Conservation (phyloP, 1,284 basidiomycete genomes). For the Cryptococcus deneoformans region DNA sequence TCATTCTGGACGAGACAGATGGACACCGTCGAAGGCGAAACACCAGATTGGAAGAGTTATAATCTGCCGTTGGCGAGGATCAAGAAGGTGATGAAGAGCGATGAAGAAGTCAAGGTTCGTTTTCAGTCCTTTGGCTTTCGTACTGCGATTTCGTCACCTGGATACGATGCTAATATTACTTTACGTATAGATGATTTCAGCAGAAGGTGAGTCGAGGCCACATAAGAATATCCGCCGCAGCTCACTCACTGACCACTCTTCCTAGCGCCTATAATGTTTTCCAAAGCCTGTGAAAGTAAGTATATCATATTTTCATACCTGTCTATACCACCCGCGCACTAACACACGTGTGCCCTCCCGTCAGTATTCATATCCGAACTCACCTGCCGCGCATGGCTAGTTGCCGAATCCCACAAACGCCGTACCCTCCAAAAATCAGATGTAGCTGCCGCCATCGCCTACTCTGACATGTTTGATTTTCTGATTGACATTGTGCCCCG, state of each 20-base stretch:
- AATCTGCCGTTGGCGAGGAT: slow-evolving; percentile 67
- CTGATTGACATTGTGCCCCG: slow-evolving; percentile 87
- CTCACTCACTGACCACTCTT: neutral
- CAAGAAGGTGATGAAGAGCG: slow-evolving; percentile 98
- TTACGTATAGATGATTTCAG: slow-evolving; percentile 79
- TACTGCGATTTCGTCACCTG: too few relatives aligned
- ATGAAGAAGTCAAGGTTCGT: slow-evolving; percentile 88
- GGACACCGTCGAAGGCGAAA: slow-evolving; percentile 44
- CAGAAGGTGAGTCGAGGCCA: slow-evolving; percentile 64
- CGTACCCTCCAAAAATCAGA: slow-evolving; percentile 86
- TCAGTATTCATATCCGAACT: slow-evolving; percentile 93
- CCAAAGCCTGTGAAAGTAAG: slow-evolving; percentile 94
- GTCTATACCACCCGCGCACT: neutral
- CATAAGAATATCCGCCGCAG: too few relatives aligned
- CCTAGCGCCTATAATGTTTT: slow-evolving; percentile 84
- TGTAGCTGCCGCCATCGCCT: slow-evolving; percentile 82
- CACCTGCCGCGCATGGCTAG: slow-evolving; percentile 87
- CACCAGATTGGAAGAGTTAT: slow-evolving; percentile 44
- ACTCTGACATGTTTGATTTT: slow-evolving; percentile 91
- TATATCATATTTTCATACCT: slow-evolving; percentile 17
- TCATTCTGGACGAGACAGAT: slow-evolving; percentile 49
- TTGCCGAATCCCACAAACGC: slow-evolving; percentile 88
- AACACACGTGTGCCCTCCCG: neutral
- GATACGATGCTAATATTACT: too few relatives aligned
- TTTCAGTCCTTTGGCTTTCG: neutral